These are phyloP conservation scores for Zopfia rhizophila DNA, from an alignment of 2,329 filamentous ascomycete genomes.

Conservation along the genomic window DNA sequence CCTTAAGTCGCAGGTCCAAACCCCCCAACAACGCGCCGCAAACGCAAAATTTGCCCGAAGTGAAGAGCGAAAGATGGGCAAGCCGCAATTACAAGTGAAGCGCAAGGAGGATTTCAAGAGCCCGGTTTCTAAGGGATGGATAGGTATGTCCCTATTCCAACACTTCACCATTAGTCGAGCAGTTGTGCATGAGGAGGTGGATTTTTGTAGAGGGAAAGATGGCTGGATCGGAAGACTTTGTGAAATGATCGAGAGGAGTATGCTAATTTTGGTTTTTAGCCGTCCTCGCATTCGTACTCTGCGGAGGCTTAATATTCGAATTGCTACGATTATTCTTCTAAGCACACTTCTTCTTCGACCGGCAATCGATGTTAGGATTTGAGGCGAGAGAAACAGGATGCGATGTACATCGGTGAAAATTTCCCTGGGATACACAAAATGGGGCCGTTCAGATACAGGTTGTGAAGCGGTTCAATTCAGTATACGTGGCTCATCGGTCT, in stretches of 20 bases:
- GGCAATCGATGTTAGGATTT: too few relatives aligned
- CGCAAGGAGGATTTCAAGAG: slow-evolving; percentile 65
- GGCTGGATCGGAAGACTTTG: neutral
- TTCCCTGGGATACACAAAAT: too few relatives aligned
- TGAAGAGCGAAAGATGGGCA: slow-evolving; percentile 79
- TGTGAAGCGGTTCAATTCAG: too few relatives aligned
- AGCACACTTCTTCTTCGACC: too few relatives aligned
- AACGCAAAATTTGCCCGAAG: slow-evolving; percentile 82
- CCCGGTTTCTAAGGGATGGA: slow-evolving; percentile 67
- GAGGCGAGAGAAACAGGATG: too few relatives aligned
- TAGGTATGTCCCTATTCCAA: slow-evolving; percentile 61
- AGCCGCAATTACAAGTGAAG: slow-evolving; percentile 60
- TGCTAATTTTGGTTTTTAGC: slow-evolving; percentile 52
- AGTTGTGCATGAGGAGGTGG: neutral
- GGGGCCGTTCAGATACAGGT: too few relatives aligned
- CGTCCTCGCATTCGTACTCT: slow-evolving; percentile 70
- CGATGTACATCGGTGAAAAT: too few relatives aligned
- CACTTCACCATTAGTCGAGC: too few relatives aligned
- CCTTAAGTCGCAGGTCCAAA: slow-evolving; percentile 77
- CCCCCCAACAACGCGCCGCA: slow-evolving; percentile 81
- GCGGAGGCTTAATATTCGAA: slow-evolving; percentile 70
- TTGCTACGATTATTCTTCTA: slow-evolving; percentile 61
- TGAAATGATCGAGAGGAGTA: neutral
- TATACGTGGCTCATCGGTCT: too few relatives aligned
- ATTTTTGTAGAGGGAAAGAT: neutral